Conservation (phyloP, 495 filamentous ascomycete genomes). For the Lasiosphaeria hispida region DNA sequence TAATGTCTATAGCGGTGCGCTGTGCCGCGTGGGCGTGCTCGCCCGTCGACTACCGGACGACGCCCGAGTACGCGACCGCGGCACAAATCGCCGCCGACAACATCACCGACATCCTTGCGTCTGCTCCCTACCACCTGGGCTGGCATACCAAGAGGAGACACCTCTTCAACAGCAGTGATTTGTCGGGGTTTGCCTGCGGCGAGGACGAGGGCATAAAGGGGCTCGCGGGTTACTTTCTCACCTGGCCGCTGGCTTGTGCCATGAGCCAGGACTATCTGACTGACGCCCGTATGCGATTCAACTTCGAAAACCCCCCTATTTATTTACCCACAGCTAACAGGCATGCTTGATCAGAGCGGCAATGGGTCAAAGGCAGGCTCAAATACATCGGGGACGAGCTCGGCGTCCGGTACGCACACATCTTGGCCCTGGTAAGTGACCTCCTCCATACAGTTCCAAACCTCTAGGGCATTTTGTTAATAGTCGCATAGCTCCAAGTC, state of each 20-base stretch:
- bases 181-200: conserved; percentile 37
- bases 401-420: conserved; percentile 49
- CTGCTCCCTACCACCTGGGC: conserved; percentile 52
- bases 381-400: conserved; percentile 44
- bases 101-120: conserved; percentile 50
- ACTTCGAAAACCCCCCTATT: background rate
- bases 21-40: conserved; percentile 52
- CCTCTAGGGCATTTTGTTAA: background rate
- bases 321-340: background rate
- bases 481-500: conserved; percentile 36
- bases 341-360: conserved; percentile 28
- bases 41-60: conserved; percentile 53
- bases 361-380: conserved; percentile 47
- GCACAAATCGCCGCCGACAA: conserved; percentile 38
- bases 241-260: conserved; percentile 38
- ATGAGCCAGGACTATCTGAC: conserved; percentile 48
- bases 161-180: conserved; percentile 15
- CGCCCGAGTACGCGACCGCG: conserved; percentile 50
- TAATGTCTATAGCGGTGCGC: conserved; percentile 44
- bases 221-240: conserved; percentile 45
- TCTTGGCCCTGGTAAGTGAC: conserved; percentile 38
- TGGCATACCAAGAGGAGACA: conserved; percentile 37
- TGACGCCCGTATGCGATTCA: conserved; percentile 33
- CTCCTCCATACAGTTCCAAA: background rate
- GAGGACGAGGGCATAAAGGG: conserved; percentile 38